These are phyloP conservation scores for Peniophora sp. DNA, from an alignment of 1,284 basidiomycete species.

Conservation along the genomic window DNA sequence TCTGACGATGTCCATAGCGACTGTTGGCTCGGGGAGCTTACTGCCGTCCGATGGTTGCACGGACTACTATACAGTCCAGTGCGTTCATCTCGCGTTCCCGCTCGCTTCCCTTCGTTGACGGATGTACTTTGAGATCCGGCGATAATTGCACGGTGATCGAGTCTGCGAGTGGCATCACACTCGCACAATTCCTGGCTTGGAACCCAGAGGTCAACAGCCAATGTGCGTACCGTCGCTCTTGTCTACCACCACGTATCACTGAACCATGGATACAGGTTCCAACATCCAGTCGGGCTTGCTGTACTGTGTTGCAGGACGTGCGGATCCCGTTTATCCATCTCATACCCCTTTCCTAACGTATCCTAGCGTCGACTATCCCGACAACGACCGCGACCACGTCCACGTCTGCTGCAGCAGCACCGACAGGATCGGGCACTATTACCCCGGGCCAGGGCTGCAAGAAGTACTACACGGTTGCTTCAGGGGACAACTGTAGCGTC, in stretches of 20 bases:
- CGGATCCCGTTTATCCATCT: no score
- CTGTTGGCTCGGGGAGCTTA: no score
- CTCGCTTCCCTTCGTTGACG: no score
- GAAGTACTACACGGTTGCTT: slow-evolving; percentile 8
- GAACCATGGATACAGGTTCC: neutral
- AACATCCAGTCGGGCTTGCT: slow-evolving; percentile 2
- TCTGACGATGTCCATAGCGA: no score
- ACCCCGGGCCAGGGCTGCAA: slow-evolving; percentile 1
- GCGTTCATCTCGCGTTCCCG: no score
- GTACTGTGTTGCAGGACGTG: slow-evolving; percentile 3
- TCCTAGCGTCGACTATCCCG: no score
- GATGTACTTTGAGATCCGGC: slow-evolving; percentile 3
- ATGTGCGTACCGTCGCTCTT: no score
- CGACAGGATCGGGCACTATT: neutral
- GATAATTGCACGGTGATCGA: slow-evolving; percentile 9
- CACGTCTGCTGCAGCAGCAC: neutral
- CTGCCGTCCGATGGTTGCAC: no score
- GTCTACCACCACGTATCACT: neutral
- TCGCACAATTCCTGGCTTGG: slow-evolving; percentile 6
- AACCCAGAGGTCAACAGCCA: slow-evolving; percentile 5
- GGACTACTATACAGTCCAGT: slow-evolving; percentile 1
- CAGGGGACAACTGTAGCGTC: slow-evolving; percentile 7
- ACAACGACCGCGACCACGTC: neutral
- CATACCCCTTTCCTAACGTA: no score
- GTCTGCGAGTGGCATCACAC: slow-evolving; percentile 2